Base-by-base conservation (phyloP, 1,284 basidiomycete species). In the Marasmius fiardii region DNA sequence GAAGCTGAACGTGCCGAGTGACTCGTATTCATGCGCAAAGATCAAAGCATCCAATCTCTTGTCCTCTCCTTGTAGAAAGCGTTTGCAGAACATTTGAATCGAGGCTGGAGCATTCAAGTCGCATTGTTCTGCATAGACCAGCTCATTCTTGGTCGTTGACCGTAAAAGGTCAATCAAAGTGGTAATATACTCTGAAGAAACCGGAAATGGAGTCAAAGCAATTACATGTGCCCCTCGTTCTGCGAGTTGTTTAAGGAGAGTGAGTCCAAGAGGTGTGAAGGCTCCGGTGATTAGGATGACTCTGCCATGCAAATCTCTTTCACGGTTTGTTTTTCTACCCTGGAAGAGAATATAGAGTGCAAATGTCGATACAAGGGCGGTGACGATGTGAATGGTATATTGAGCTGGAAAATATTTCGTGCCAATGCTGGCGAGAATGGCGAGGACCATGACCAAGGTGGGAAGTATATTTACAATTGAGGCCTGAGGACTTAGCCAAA, bases 51-150 rank as follows among this genome's bases (percentile, higher is more conserved):
- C 90, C 12, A 92, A 63, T 20, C 88, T 72, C 35, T 82, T 80
- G 34, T 90, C 82, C 49, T 83, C 75, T 0, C 78, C 82, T 3
- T 82, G 82, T 37, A 86, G 67, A 67, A 90, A 90, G 2, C 74
- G 71, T 1, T 78, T 82, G 65, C 83, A 88, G 64, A 92, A 92
- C 3, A 76, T 72, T 28, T 82, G 79, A 10, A 92, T 80, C 5
- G 85, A 85, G 0, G 76, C 68, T 0, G 86, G 80, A 0, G 85
- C 86, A 1, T 76, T 58, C 1, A 91, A 67, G 64, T 90, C 83
- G 60, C 87, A 91, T 59, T 88, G 74, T 57, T 92, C 90, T 1
- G 86, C 88, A 63, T 74, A 92, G 55, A 92, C 83, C 55, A 85
- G 71, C 57, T 87, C 81, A 68, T 92, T 92, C 44, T 79, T 79